Evolutionary conservation across 139 green algal genomes (phyloP), one percentile per base, ranked within the genome.

Genomic region (Yamagishiella unicocca): DNA sequence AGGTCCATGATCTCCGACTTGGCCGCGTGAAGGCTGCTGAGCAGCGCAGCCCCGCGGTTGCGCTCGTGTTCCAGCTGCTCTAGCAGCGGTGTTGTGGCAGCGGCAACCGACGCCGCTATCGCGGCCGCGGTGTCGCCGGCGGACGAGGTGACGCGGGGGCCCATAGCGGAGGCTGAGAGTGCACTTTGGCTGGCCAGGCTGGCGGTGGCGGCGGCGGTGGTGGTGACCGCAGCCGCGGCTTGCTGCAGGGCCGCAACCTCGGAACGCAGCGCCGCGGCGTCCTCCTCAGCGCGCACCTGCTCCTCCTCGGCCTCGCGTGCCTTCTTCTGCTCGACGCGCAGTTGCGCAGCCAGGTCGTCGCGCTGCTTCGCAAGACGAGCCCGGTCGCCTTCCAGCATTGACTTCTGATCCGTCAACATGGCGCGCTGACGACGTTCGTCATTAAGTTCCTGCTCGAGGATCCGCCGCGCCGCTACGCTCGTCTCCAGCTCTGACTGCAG

Each of bases 291-390:
- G 0, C 83, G 72, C 35, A 93, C 46, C 85, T 95, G 93, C 78
- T 96, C 94, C 66, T 94, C 91, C 68, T 95, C 91, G 54, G 92
- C 93, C 35, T 96, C 91, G 9, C 55, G 54, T 25, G 92, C 92
- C 4, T 87, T 81, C 33, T 87, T 33, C 75, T 93, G 72, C 31
- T 90, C 91, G 6, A 89, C 67, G 19, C 94, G 80, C 79, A 95
- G 38, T 85, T 91, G 85, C 25, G 86, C 78, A 5, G 85, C 55
- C 12, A 92, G 43, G 38, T 93, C 90, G 40, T 93, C 90, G 37
- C 77, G 85, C 17, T 45, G 33, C 62, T 85, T 89, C 35, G 88
- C 75, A 46, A 92, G 71, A 35, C 89, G 75, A 0, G 80, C 62
- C 1, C 89, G 75, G 46, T 90, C 89, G 21, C 55, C 67, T 73